Percentiles rank a stretch among this genome's conserved stretches.
Evolutionary conservation across 345 rosid species (phyloP).

Genomic region (Limnanthes douglasii): DNA sequence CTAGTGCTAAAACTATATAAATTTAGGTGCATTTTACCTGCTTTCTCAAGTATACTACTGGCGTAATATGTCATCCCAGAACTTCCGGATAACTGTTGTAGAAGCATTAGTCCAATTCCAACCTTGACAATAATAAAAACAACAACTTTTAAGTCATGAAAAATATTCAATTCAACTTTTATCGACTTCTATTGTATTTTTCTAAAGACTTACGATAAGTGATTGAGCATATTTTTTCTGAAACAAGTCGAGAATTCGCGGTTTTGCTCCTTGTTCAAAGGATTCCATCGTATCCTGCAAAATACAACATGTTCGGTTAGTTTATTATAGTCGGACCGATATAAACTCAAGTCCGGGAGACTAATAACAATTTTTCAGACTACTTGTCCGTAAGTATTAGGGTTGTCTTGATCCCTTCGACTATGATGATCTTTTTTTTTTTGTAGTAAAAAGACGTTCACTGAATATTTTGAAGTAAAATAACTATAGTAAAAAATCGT

Average conservation of each 20-base stretch:
- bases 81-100: slow-evolving; percentile 20
- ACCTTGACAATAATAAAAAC: slow-evolving; percentile 9
- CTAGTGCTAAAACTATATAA: not conserved
- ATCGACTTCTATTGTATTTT: not conserved
- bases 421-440: too few relatives aligned
- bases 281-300: slow-evolving; percentile 12
- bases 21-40: slow-evolving; percentile 8
- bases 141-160: not conserved
- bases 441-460: not conserved
- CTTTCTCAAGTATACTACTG: slow-evolving; percentile 15
- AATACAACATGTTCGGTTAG: too few relatives aligned
- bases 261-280: slow-evolving; percentile 5
- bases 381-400: too few relatives aligned
- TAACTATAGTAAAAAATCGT: not conserved
- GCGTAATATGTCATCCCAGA: slow-evolving; percentile 18
- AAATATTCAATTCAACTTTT: not conserved
- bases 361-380: not conserved
- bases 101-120: slow-evolving; percentile 20
- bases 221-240: slow-evolving; percentile 19
- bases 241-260: slow-evolving; percentile 11
- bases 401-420: too few relatives aligned
- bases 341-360: too few relatives aligned
- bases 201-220: slow-evolving; percentile 13
- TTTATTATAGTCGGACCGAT: too few relatives aligned
- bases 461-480: not conserved